Evolutionary conservation across 2,329 filamentous ascomycete genomes (phyloP), one percentile per base, ranked within the genome.

Genomic region (Talaromyces marneffei): DNA sequence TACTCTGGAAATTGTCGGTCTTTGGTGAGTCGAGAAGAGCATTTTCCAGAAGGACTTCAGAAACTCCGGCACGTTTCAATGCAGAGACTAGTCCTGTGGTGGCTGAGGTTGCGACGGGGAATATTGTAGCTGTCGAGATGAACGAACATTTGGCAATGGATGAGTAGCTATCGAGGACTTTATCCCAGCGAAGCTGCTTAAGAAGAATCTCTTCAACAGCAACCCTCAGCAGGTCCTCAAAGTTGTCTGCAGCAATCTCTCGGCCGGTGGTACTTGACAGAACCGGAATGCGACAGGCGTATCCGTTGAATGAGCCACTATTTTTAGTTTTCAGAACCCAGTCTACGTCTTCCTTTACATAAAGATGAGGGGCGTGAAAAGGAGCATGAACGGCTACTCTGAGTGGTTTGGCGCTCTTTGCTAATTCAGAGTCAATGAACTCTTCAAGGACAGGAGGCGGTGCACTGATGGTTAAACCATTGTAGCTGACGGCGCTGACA

Each of bases 381-480:
- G 84, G 83, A 5, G 82, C 84, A 65, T 80, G 83, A 18, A 86
- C 80, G 6, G 82, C 79, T 39, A 83, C 84, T 16, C 79, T 75
- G 2, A 81, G 77, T 9, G 79, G 80, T 66, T 83, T 81, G 64
- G 78, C 78, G 48, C 78, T 76, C 57, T 77, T 78, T 48, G 83
- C 77, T 39, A 79, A 73, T 31, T 79, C 75, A 20, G 72, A 75
- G 59, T 84, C 73, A 66, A 85, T 81, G 57, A 85, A 77, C 23
- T 78, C 75, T 64, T 79, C 77, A 37, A 83, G 79, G 4, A 80
- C 80, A 12, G 76, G 75, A 7, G 84, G 84, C 20, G 84, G 83
- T 50, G 82, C 84, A 65, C 82, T 85, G 69, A 86, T 79, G 16
- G 83, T 86, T 60, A 86, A 72, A 39, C 83, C 82, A 75, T 83